Evolutionary conservation across 306 rosid species (phyloP).

Genomic region (Prosopis cineraria): DNA sequence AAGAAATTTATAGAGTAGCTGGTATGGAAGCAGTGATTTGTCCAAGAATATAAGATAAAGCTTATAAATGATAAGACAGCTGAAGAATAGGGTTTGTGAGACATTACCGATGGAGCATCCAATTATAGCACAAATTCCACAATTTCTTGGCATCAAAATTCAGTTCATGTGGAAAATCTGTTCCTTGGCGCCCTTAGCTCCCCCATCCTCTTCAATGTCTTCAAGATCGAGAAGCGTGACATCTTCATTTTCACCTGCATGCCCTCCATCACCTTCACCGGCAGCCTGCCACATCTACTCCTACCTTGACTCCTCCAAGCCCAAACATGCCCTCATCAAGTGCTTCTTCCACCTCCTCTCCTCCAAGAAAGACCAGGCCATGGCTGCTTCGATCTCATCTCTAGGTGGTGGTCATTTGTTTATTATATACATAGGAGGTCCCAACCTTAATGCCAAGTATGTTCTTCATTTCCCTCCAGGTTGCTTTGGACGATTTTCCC

Average conservation of each 20-base stretch:
- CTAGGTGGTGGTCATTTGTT: no score
- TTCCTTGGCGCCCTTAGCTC: slow-evolving; percentile 62
- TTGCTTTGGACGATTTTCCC: no score
- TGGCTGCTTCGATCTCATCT: no score
- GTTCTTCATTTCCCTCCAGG: no score
- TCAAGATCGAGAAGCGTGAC: slow-evolving; percentile 60
- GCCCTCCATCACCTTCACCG: slow-evolving; percentile 67
- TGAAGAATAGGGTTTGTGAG: neutral
- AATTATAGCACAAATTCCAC: no score
- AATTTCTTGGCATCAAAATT: neutral
- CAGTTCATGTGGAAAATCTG: neutral
- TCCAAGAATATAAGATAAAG: neutral
- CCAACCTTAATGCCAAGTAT: no score
- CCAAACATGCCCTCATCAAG: slow-evolving; percentile 55
- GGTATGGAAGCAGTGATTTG: neutral
- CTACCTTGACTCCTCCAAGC: slow-evolving; percentile 66
- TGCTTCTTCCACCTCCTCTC: slow-evolving; percentile 47
- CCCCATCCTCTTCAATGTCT: slow-evolving; percentile 58
- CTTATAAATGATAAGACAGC: neutral
- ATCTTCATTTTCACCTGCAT: slow-evolving; percentile 80
- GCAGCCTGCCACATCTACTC: slow-evolving; percentile 67
- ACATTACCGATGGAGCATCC: no score
- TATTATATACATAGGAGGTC: no score
- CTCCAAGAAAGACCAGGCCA: slow-evolving; percentile 32
- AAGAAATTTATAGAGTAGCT: no score